Evolutionary conservation across 164 flowering plant genomes (phyloP), one percentile per base, ranked within the genome.

Genomic region (Aristolochia fimbriata): DNA sequence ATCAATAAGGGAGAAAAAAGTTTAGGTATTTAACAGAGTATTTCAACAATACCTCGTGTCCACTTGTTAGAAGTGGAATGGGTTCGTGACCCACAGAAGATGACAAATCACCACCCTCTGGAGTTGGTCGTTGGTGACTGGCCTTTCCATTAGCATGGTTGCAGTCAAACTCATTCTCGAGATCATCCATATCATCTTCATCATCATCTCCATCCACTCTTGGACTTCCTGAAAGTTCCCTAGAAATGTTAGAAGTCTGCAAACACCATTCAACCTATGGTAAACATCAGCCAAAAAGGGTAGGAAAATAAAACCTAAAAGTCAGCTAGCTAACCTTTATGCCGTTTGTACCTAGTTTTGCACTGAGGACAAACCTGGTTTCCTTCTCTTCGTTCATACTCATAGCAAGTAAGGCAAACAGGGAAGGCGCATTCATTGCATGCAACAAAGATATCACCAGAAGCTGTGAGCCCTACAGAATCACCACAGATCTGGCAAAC

Each of bases 341-440:
- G 97, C 67, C 99, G 83, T 62, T 73, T 87, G 72, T 94, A 94
- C 59, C 95, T 77, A 59, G 97, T 91, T 83, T 91, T 94, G 88
- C 99, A 94, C 76, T 87, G 95, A 11, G 97, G 97, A 59, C 99
- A 94, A 66, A 83, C 72, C 65, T 80, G 91, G 67, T 83, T 91
- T 59, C 99, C 96, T 68, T 94, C 99, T 78, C 77, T 88, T 47
- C 97, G 69, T 76, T 91, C 99, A 58, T 90, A 94, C 73, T 94
- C 99, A 76, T 94, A 94, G 69, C 99, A 94, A 66, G 93, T 80
- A 30, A 93, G 81, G 65, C 99, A 94, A 41, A 94, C 96, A 8
- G 99, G 99, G 70, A 91, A 94, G 16, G 84, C 99, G 74, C 99
- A 94, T 65, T 94, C 99, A 73, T 91, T 88, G 79, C 99, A 94